Conservation (phyloP, 805 yeast species). For the Hanseniaspora osmophila region DNA sequence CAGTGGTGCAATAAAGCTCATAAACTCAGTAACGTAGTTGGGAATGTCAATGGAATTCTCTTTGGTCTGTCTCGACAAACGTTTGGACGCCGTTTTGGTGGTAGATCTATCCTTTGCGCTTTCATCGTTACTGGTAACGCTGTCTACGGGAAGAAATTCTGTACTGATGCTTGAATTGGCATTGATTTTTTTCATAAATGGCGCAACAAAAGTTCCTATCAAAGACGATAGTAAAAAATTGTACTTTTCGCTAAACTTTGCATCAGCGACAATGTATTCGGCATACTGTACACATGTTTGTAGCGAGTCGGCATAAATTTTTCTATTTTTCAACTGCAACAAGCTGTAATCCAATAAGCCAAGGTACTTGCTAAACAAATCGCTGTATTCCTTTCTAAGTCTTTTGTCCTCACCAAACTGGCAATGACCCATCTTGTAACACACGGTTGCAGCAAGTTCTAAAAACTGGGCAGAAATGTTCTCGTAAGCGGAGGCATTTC, state of each 20-base stretch:
- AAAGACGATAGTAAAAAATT: constrained; percentile 35
- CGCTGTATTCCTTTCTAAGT: constrained; percentile 40
- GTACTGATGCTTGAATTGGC: constrained; percentile 2
- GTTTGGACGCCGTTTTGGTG: no score
- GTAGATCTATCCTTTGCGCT: no score
- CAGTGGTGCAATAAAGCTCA: constrained; percentile 21
- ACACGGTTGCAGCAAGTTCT: constrained; percentile 35
- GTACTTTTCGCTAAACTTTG: constrained; percentile 37
- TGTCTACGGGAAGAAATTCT: no score
- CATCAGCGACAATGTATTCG: constrained; percentile 14
- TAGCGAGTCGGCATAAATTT: constrained; percentile 7
- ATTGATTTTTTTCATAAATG: constrained; percentile 34
- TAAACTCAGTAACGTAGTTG: constrained; percentile 29
- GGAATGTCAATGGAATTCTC: constrained; percentile 20
- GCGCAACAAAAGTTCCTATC: constrained; percentile 37
- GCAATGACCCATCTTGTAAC: constrained; percentile 41
- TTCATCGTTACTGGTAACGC: no score
- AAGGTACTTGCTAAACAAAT: constrained; percentile 27
- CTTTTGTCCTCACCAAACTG: constrained; percentile 51
- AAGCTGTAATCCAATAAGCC: constrained; percentile 13
- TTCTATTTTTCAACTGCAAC: constrained; percentile 8
- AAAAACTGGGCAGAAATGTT: constrained; percentile 39
- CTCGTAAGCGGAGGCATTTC: constrained; percentile 34
- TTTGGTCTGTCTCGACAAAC: background rate
- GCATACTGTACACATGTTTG: constrained; percentile 10